phyloP scores from a whole-genome alignment of 345 rosid species.

The Eucalyptus urophylla region DNA sequence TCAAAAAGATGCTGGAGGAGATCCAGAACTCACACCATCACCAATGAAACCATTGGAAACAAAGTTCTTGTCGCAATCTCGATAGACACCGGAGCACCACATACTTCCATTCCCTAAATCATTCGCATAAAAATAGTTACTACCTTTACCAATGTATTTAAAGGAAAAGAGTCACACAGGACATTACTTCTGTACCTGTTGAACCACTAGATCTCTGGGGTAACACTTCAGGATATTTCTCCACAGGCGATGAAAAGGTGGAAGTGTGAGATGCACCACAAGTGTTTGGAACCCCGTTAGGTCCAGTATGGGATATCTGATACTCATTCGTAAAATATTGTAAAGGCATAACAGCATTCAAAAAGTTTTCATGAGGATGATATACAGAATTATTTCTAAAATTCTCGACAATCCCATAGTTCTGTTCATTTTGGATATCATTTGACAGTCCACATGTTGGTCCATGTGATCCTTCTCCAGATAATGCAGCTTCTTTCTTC shows the following conservation, averaged over 20 bases:
- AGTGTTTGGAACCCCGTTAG: slow-evolving; percentile 17
- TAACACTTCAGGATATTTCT: not conserved
- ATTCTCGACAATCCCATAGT: slow-evolving; percentile 27
- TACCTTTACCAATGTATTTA: not conserved
- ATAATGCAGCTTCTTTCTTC: slow-evolving; percentile 23
- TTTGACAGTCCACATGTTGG: slow-evolving; percentile 19
- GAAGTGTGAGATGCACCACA: slow-evolving; percentile 12
- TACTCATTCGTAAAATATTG: slow-evolving; percentile 65
- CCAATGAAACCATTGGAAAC: not conserved
- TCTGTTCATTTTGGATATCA: slow-evolving; percentile 71
- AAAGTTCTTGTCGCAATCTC: not conserved
- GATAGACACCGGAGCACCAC: not conserved
- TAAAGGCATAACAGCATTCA: slow-evolving; percentile 86
- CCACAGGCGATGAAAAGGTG: not conserved
- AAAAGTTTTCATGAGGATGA: slow-evolving; percentile 17
- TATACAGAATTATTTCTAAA: slow-evolving; percentile 30
- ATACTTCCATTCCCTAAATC: not conserved
- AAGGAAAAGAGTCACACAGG: not conserved
- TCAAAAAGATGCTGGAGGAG: not conserved
- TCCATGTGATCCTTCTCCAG: slow-evolving; percentile 17
- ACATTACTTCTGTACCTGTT: not conserved
- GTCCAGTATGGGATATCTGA: slow-evolving; percentile 59
- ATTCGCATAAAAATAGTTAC: not conserved
- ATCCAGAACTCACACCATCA: not conserved
- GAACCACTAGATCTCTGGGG: not conserved